Evolutionary conservation across 306 rosid species (phyloP), one percentile per base, ranked within the genome.

Genomic region (Carpinus fangiana): DNA sequence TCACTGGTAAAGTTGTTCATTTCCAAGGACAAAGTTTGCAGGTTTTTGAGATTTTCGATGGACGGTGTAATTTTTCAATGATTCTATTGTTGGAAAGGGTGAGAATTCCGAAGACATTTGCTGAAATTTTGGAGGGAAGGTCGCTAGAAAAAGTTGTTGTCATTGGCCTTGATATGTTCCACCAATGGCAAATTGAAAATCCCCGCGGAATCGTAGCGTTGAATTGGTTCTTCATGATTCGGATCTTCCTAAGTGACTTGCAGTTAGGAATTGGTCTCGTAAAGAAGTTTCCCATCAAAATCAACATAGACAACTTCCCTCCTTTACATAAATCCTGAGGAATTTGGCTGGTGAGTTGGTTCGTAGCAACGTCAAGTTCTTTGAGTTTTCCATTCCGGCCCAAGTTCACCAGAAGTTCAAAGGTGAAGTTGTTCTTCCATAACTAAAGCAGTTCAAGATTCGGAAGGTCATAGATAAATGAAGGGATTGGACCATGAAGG

Each of bases 401-500:
- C 0, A 94, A 84, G 68, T 82, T 92, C 53, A 70, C 78, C 0
- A 97, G 98, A 16, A 94, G 87, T 45, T 80, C 78, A 36, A 72
- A 83, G 9, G 95, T 87, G 80, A 92, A 92, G 70, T 94, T 87
- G 84, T 94, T 92, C 10, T 66, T 92, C 98, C 98, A 94, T 12
- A 92, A 26, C 83, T 94, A 92, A 77, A 94, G 69, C 2, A 81
- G 83, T 70, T 90, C 89, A 0, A 92, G 84, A 43, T 88, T 76
- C 0, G 93, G 93, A 77, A 88, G 89, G 11, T 90, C 93, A 0
- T 93, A 93, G 6, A 94, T 59, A 79, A 87, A 89, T 5, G 78
- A 36, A 0, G 97, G 98, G 8, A 94, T 72, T 0, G 73, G 17
- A 41, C 97, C 98, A 12, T 76, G 78, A 0, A 94, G 78, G 50